Base-by-base conservation (phyloP, 345 rosid species). In the Cardamine occulta region DNA sequence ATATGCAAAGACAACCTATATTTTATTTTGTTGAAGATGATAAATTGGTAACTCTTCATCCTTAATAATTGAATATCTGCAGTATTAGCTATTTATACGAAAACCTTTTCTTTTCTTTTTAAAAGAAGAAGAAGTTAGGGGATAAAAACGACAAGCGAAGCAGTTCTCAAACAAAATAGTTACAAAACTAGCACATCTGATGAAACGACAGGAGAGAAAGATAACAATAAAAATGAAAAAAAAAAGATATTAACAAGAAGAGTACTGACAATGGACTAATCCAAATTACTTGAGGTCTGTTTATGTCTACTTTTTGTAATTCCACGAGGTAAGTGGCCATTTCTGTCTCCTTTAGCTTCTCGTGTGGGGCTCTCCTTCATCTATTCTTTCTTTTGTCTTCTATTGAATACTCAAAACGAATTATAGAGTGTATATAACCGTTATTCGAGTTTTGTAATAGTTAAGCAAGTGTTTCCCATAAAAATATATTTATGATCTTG, bases 311-410 rank as follows among this genome's bases (percentile, higher is more conserved):
- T 78, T 78, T 58, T 29, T 65, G 49, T 14, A 73, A 52, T 63
- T 60, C 59, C 74, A 73, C 73, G 74, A 67, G 69, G 78, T 60
- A 59, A 59, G 78, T 78, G 81, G 34, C 52, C 74, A 73, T 51
- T 42, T 78, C 52, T 73, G 81, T 78, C 74, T 67, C 78, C 70
- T 67, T 68, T 60, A 53, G 60, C 61, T 78, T 58, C 55, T 59
- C 57, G 7, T 63, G 75, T 70, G 71, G 75, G 34, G n/a, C 73
- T 77, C 21, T 78, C 68, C n/a, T 71, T 53, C 53, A 42, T 29
- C 40, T 68, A 12, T 17, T 32, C 49, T 49, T 68, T 64, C 37
- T 39, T 40, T 72, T 32, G 64, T 66, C 44, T 21, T 59, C 49
- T 42, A 31, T 44, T 11, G 5, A n/a, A 11, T n/a, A 21, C 34